A percentile compares a stretch with the other conserved stretches of the same genome.
Evolutionary conservation across 2,329 filamentous ascomycete species (phyloP).

Genomic region (Thielaviopsis euricoi): DNA sequence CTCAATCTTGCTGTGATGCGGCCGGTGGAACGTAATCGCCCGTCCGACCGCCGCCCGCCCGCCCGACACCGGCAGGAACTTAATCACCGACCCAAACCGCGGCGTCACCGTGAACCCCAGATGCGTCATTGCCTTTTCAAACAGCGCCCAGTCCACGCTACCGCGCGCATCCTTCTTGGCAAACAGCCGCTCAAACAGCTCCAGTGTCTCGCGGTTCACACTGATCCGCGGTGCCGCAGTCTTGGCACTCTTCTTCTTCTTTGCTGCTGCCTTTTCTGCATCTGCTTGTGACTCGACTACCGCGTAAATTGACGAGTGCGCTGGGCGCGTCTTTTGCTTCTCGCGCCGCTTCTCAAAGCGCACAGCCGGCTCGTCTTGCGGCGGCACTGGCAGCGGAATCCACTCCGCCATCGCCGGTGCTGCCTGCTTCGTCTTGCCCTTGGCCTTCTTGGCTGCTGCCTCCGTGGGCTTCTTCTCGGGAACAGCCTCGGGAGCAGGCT

Average conservation of each 20-base stretch:
- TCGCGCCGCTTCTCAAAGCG: conserved; percentile 20
- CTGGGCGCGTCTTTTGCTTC: conserved; percentile 29
- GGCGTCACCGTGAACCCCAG: conserved; percentile 25
- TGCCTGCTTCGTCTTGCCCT: conserved; percentile 9
- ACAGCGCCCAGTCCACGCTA: conserved; percentile 21
- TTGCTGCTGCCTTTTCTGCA: neutral
- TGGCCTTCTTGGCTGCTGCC: conserved; percentile 6
- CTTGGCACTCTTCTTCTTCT: neutral
- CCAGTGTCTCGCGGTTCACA: conserved; percentile 22
- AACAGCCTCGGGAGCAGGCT: no score
- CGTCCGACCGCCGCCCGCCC: conserved; percentile 14
- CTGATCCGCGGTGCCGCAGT: conserved; percentile 15
- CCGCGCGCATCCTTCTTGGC: conserved; percentile 17
- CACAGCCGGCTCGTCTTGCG: conserved; percentile 14
- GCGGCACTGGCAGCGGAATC: conserved; percentile 12
- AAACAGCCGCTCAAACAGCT: conserved; percentile 24
- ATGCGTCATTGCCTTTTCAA: conserved; percentile 25
- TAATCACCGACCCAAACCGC: conserved; percentile 26
- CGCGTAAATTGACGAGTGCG: conserved; percentile 19
- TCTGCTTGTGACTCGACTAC: neutral
- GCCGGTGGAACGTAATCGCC: conserved; percentile 22
- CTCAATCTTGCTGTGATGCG: conserved; percentile 22
- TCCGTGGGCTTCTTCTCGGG: no score
- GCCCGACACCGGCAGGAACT: conserved; percentile 19
- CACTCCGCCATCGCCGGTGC: conserved; percentile 12